Base-by-base conservation (phyloP, 1,284 basidiomycete genomes). In the Meripilus lineatus region DNA sequence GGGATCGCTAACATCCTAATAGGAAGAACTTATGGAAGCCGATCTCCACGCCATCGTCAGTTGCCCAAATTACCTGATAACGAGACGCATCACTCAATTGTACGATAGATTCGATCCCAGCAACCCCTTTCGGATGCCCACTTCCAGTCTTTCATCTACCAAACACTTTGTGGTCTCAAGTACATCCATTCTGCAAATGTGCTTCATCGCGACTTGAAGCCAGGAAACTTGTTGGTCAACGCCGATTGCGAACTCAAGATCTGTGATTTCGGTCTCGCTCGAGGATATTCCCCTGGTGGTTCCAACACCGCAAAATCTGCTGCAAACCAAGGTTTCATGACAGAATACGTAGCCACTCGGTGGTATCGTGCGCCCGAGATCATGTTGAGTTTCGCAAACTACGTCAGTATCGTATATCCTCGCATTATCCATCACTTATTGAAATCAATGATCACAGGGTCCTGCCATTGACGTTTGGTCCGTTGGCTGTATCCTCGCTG, bases 141-240 rank as follows among this genome's bases (percentile, higher is more conserved):
- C 66, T 99, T 97, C 76, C 92, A 94, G 62, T 94, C 89, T 18
- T 99, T 99, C 80, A 77, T 99, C 55, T 99, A 99, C 66, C 96
- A 99, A 65, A 99, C 94, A 1, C 82, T 99, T 8, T 99, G 96
- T 58, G 96, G 96, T 5, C 73, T 99, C 44, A 95, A 95, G 71
- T 99, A 99, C 66, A 99, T 99, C 60, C 96, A 99, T 70, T 96
- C 93, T 24, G 95, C 96, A 22, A 95, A 94, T 58, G 96, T 99
- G 15, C 77, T 99, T 26, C 96, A 99, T 64, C 88, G 96, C 32
- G 96, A 99, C 66, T 77, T 99, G 45, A 99, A 99, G 63, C 96
- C 96, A 1, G 93, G 92, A 42, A 93, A 93, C 65, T 73, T 97
- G 28, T 84, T 98, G 50, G 95, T 99, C 49, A 99, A 99, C 60